A percentile compares a stretch with the other conserved stretches of the same genome.
Conservation (phyloP, 495 filamentous ascomycete genomes). For the Penicillium samsonianum region DNA sequence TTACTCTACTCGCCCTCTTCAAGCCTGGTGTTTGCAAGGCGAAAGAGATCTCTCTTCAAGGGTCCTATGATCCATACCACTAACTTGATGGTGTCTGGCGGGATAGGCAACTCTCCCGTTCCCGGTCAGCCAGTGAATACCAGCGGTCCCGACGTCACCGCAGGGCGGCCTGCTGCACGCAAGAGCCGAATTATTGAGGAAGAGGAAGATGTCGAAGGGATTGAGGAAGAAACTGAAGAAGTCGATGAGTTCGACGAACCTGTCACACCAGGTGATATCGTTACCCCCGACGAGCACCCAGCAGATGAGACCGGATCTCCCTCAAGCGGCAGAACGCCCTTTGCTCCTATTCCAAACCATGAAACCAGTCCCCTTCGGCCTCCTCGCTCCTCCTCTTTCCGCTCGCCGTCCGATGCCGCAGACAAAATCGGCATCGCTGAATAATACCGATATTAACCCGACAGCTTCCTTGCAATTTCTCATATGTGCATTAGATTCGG, state of each 20-base stretch:
- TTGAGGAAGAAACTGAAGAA: conserved; percentile 67
- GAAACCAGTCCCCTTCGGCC: conserved; percentile 36
- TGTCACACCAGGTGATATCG: conserved; percentile 25
- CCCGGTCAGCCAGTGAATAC: conserved; percentile 39
- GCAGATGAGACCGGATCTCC: conserved; percentile 22
- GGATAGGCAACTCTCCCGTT: conserved; percentile 39
- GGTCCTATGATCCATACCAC: conserved; percentile 71
- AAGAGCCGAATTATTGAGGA: conserved; percentile 74
- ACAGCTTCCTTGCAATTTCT: conserved; percentile 10
- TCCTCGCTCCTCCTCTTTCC: conserved; percentile 44
- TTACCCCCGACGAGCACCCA: conserved; percentile 18
- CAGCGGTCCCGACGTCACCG: conserved; percentile 55
- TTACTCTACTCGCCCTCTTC: conserved; percentile 52
- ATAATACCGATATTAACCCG: background rate
- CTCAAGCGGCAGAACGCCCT: conserved; percentile 26
- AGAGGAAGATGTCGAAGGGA: conserved; percentile 77
- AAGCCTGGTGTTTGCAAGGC: conserved; percentile 83
- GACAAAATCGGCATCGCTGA: conserved; percentile 8
- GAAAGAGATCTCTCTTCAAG: conserved; percentile 87
- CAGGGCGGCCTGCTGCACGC: conserved; percentile 59
- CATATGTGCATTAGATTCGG: background rate
- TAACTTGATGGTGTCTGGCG: conserved; percentile 43
- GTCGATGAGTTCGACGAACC: conserved; percentile 66
- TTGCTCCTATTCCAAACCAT: conserved; percentile 41
- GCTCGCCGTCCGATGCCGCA: conserved; percentile 18